A percentile compares a stretch with the other conserved stretches of the same genome.
Evolutionary conservation across 331 rosid genomes (phyloP).

Genomic region (Saraca asoca): DNA sequence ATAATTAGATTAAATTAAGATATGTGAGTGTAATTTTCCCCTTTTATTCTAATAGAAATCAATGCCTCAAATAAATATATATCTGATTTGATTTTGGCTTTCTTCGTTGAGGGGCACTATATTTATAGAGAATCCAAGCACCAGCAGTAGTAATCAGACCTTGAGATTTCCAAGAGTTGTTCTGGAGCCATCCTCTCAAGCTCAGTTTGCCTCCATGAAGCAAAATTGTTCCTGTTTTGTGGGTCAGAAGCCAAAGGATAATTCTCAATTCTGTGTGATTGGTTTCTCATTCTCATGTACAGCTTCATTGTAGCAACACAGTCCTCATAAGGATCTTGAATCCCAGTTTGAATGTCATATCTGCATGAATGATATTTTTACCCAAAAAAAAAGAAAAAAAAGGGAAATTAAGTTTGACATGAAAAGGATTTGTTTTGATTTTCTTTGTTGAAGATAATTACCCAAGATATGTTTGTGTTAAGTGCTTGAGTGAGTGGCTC

Average conservation of each 20-base stretch:
- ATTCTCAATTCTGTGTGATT: constrained; percentile 62
- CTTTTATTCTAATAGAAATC: constrained; percentile 11
- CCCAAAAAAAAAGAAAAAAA: too few species aligned
- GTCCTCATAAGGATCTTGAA: constrained; percentile 85
- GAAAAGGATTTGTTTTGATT: too few species aligned
- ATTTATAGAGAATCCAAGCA: constrained; percentile 65
- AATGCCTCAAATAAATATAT: neutral
- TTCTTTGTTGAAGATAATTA: constrained; percentile 32
- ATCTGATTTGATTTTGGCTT: constrained; percentile 13
- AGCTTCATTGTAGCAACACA: constrained; percentile 84
- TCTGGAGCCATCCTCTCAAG: constrained; percentile 85
- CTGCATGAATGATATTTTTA: too few species aligned
- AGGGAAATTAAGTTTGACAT: too few species aligned
- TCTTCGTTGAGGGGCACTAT: constrained; percentile 10
- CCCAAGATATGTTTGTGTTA: constrained; percentile 93
- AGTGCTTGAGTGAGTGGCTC: constrained; percentile 86
- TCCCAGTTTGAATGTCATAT: constrained; percentile 88
- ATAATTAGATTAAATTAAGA: too few species aligned
- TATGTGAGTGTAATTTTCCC: too few species aligned
- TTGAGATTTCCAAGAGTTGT: constrained; percentile 74
- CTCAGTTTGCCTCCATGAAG: constrained; percentile 70
- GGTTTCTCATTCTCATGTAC: constrained; percentile 76
- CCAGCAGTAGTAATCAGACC: constrained; percentile 96
- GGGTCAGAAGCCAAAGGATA: constrained; percentile 70
- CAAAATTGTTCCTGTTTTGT: constrained; percentile 71